Evolutionary conservation across 2,329 filamentous ascomycete species (phyloP).

Genomic region (Phialophora tarda): DNA sequence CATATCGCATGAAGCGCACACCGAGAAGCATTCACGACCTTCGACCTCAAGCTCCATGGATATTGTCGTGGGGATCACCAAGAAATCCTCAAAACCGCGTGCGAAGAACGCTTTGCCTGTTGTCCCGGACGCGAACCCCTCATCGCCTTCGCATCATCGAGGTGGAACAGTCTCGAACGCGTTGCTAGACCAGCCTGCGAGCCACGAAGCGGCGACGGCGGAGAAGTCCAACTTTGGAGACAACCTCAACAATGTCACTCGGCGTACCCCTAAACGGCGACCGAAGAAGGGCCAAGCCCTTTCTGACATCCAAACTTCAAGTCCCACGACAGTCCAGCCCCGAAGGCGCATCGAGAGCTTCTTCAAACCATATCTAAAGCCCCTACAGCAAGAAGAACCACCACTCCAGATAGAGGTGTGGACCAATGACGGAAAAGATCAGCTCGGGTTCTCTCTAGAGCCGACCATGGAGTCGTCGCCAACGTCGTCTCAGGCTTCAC

Average conservation of each 20-base stretch:
- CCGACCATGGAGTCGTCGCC: slow-evolving; percentile 10
- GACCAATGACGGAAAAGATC: neutral
- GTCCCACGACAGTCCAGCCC: slow-evolving; percentile 3
- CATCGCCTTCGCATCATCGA: neutral
- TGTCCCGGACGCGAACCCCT: neutral
- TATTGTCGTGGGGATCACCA: neutral
- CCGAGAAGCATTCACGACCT: slow-evolving; percentile 23
- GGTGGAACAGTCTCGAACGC: neutral
- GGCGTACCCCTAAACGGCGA: slow-evolving; percentile 7
- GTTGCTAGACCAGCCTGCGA: neutral
- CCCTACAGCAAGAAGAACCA: slow-evolving; percentile 5
- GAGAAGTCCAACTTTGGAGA: neutral
- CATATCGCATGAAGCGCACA: neutral
- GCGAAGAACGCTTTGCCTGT: neutral
- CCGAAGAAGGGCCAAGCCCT: slow-evolving; percentile 12
- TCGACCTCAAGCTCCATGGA: slow-evolving; percentile 22
- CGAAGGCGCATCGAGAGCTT: slow-evolving; percentile 29
- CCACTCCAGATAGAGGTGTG: neutral
- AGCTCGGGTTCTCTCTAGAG: slow-evolving; percentile 10
- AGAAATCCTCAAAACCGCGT: slow-evolving; percentile 2
- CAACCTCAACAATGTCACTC: slow-evolving; percentile 18
- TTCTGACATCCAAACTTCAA: neutral
- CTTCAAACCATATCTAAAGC: slow-evolving; percentile 27
- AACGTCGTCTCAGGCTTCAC: slow-evolving; percentile 1
- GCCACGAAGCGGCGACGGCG: neutral